Evolutionary conservation across 2,329 filamentous ascomycete species (phyloP), one percentile per base, ranked within the genome.

Genomic region (Sphaerulina musiva): DNA sequence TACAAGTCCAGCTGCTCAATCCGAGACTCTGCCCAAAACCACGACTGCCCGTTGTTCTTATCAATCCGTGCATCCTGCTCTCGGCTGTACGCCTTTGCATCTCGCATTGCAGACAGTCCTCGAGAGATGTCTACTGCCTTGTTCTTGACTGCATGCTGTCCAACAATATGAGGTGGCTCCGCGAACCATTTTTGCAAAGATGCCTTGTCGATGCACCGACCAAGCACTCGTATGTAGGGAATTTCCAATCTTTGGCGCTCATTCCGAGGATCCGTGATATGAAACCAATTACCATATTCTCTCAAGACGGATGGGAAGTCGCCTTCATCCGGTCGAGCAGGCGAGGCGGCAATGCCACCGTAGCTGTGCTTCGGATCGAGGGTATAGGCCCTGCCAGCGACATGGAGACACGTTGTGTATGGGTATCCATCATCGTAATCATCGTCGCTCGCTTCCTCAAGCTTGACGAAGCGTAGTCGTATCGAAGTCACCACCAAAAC

Each of bases 1-100:
- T 64, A 74, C 5, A 84, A 62, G 29, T 78, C 78, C 0, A 84
- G 72, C 0, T 79, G 77, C 46, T 83, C 76, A 0, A 76, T 75
- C 1, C 81, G 74, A 20, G 72, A 72, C 49, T 84, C 80, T 0
- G 74, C 79, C 76, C 78, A 82, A 64, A 77, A 81, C 80, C 80
- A 84, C 0, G 69, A 66, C 26, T 74, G 72, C 11, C 69, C 73
- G 6, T 38, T 46, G 4, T 29, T 53, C 29, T 46, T 56, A 42
- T 59, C 48, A 29, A 83, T 79, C 2, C 80, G 77, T 0, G 69
- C 57, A 54, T 84, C 78, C 12, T 73, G 68, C 10, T 69, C 57
- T 0, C 66, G 62, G 1, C 78, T 74, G 61, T 74, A 82, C 1
- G 64, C 59, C 1, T 80, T 74, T 0, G 73, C 78, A n/a, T 71